Conservation (phyloP, 2,329 filamentous ascomycete species). For the Hypoxylon sp. region DNA sequence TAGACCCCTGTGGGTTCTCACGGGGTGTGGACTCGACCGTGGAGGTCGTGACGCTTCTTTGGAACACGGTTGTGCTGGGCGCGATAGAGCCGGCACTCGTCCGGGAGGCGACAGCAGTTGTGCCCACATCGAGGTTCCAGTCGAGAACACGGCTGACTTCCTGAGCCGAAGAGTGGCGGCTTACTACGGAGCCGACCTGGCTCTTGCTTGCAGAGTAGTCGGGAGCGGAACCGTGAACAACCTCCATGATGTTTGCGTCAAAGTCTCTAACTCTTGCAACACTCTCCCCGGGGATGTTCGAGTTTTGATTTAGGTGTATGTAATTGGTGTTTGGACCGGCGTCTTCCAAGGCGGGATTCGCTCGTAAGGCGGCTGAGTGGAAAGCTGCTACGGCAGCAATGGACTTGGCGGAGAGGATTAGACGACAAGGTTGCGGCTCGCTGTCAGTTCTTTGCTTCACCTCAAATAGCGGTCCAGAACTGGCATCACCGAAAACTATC, state of each 20-base stretch:
- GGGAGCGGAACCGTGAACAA: constrained; percentile 64
- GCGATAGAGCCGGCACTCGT: constrained; percentile 36
- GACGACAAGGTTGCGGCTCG: constrained; percentile 55
- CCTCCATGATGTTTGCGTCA: constrained; percentile 86
- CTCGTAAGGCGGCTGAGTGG: constrained; percentile 73
- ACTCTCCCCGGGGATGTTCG: constrained; percentile 48
- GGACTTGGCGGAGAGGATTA: constrained; percentile 74
- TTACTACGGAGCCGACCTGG: constrained; percentile 48
- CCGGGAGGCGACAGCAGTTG: constrained; percentile 41
- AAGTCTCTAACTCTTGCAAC: constrained; percentile 74
- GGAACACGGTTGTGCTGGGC: constrained; percentile 38
- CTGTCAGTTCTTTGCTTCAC: constrained; percentile 51
- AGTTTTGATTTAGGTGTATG: constrained; percentile 35
- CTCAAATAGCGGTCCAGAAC: constrained; percentile 53
- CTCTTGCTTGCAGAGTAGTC: constrained; percentile 49
- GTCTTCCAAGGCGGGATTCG: constrained; percentile 61
- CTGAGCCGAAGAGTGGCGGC: constrained; percentile 49
- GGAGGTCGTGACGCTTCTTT: constrained; percentile 50
- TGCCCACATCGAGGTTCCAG: constrained; percentile 58
- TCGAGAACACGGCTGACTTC: constrained; percentile 56
- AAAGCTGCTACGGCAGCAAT: constrained; percentile 74
- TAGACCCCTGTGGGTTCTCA: constrained; percentile 44
- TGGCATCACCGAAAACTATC: constrained; percentile 54
- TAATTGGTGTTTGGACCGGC: constrained; percentile 53
- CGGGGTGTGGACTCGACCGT: constrained; percentile 41